phyloP scores from a whole-genome alignment of 257 asterid genomes.

The Fraxinus americana region DNA sequence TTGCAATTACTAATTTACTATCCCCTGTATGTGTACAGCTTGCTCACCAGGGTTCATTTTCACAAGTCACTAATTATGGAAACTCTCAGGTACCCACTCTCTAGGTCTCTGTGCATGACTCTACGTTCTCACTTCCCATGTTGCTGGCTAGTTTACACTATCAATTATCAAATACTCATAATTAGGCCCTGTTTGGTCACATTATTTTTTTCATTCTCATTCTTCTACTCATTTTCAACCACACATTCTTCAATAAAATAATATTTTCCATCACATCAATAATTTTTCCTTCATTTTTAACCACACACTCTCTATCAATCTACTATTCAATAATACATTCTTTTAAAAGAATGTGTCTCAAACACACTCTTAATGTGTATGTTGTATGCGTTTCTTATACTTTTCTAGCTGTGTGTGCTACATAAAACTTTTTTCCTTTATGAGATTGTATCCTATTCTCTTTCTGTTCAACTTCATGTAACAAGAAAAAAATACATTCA shows the following conservation, averaged over 20 bases:
- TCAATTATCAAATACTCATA: background rate
- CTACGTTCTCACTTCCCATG: background rate
- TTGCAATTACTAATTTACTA: background rate
- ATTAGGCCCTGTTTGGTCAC: background rate
- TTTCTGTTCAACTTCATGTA: background rate
- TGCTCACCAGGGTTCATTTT: conserved; percentile 62
- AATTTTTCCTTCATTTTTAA: too few relatives aligned
- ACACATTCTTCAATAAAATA: too few relatives aligned
- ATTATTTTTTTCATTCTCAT: too few relatives aligned
- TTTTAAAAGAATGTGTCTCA: too few relatives aligned
- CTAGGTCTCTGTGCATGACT: too few relatives aligned
- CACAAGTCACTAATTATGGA: conserved; percentile 59
- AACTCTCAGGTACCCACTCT: conserved; percentile 47
- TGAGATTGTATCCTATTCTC: background rate
- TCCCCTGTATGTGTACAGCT: conserved; percentile 33
- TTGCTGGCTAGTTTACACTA: background rate
- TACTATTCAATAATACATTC: too few relatives aligned
- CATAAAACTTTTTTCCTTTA: background rate
- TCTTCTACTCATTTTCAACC: too few relatives aligned
- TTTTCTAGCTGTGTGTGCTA: background rate
- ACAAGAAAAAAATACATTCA: too few relatives aligned
- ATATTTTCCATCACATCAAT: too few relatives aligned
- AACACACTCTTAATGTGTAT: background rate
- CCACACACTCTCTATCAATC: too few relatives aligned
- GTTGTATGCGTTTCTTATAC: background rate